Evolutionary conservation across 805 yeast species (phyloP).

Genomic region (Lipomyces yamanashiensis): DNA sequence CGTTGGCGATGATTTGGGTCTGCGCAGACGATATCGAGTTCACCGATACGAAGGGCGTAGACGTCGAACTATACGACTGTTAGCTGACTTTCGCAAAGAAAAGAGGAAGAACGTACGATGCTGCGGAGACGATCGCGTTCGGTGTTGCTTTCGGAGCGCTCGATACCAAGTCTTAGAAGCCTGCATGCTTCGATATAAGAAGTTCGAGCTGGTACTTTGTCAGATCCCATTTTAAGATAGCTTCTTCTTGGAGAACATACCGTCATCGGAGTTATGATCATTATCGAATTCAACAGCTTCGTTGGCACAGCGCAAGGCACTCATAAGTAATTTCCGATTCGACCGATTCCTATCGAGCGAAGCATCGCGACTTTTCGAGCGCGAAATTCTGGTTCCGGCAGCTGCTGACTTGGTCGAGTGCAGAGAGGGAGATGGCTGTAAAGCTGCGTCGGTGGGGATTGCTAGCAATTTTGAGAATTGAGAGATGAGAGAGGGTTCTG

Average conservation of each 20-base stretch:
- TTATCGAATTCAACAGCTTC: conserved; percentile 20
- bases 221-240: not conserved
- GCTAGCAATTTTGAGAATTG: too few relatives aligned
- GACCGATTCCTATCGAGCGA: not conserved
- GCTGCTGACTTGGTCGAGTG: not conserved
- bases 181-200: conserved; percentile 27
- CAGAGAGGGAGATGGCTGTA: too few relatives aligned
- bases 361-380: too few relatives aligned
- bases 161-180: conserved; percentile 9
- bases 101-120: conserved; percentile 3
- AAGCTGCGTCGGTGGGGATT: too few relatives aligned
- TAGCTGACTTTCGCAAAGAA: too few relatives aligned
- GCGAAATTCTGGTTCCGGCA: not conserved
- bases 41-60: conserved; percentile 12
- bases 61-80: conserved; percentile 13
- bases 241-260: not conserved
- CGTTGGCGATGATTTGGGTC: not conserved
- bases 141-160: not conserved
- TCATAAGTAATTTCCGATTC: not conserved
- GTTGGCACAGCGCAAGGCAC: conserved; percentile 19
- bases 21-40: conserved; percentile 9
- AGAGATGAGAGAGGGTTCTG: too few relatives aligned
- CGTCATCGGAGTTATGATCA: not conserved
- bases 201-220: conserved; percentile 12
- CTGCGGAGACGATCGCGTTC: conserved; percentile 10